Conservation (phyloP, 345 rosid genomes). For the Euphorbia lathyris region DNA sequence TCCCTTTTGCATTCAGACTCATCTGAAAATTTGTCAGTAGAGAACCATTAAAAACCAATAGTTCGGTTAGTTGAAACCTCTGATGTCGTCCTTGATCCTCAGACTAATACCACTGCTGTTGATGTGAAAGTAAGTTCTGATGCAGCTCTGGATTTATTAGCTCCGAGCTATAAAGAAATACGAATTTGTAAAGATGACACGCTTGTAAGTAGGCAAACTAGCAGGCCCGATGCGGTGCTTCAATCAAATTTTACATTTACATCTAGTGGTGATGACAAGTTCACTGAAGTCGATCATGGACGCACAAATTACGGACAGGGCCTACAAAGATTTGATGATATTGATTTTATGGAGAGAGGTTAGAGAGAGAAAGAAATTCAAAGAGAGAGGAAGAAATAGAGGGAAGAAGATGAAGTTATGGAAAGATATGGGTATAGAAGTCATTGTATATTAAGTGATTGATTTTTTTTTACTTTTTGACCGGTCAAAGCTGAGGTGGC, state of each 20-base stretch:
- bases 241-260: conserved; percentile 35
- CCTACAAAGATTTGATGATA: too few relatives aligned
- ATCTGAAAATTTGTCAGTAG: conserved; percentile 30
- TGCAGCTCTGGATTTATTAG: conserved; percentile 22
- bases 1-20: conserved; percentile 26
- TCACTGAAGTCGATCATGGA: too few relatives aligned
- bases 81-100: conserved; percentile 30
- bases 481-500: too few relatives aligned
- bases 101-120: conserved; percentile 13
- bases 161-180: conserved; percentile 35
- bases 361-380: too few relatives aligned
- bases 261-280: conserved; percentile 58
- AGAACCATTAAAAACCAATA: conserved; percentile 33
- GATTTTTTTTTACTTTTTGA: too few relatives aligned
- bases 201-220: conserved; percentile 28
- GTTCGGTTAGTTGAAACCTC: conserved; percentile 35
- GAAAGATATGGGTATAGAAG: too few relatives aligned
- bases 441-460: too few relatives aligned
- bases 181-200: conserved; percentile 28
- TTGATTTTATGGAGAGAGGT: too few relatives aligned
- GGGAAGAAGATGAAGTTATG: too few relatives aligned
- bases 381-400: too few relatives aligned
- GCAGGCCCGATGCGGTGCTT: conserved; percentile 27
- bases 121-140: conserved; percentile 28
- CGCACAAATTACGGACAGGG: too few relatives aligned